These are phyloP conservation scores for Phaeosphaeriaceae sp. DNA, from an alignment of 2,329 filamentous ascomycete species.

Conservation along the genomic window DNA sequence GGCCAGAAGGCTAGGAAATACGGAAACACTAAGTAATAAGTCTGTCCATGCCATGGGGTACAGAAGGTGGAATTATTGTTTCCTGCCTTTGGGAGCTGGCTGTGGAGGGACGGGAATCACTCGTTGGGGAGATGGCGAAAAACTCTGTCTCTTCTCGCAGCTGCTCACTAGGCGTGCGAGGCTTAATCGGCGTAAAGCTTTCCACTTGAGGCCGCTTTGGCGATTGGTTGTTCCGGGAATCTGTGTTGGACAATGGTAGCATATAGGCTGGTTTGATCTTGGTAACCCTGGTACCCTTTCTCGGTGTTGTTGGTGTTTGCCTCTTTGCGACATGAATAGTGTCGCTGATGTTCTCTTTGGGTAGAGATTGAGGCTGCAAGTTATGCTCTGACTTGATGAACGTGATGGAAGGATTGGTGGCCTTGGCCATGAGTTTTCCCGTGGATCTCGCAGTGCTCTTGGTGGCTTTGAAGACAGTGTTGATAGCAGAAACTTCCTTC, in stretches of 20 bases:
- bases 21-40: constrained; percentile 18
- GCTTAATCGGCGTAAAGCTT: constrained; percentile 36
- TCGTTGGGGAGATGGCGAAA: constrained; percentile 14
- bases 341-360: constrained; percentile 21
- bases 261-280: constrained; percentile 32
- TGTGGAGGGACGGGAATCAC: constrained; percentile 33
- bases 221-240: constrained; percentile 42
- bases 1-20: too few relatives aligned
- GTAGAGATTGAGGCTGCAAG: constrained; percentile 8
- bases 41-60: constrained; percentile 30
- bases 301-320: constrained; percentile 26
- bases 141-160: constrained; percentile 27
- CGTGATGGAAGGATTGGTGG: constrained; percentile 4
- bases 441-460: constrained; percentile 29
- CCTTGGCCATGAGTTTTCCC: constrained; percentile 18
- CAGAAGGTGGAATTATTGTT: constrained; percentile 28
- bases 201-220: constrained; percentile 37
- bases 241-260: constrained; percentile 34
- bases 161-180: constrained; percentile 37
- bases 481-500: constrained; percentile 32
- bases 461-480: constrained; percentile 36
- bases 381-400: constrained; percentile 15
- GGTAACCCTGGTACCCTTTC: constrained; percentile 24
- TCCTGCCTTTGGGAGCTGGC: constrained; percentile 33
- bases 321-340: constrained; percentile 16